phyloP scores from a whole-genome alignment of 2,329 filamentous ascomycete genomes.

The Cladosporium sp. region DNA sequence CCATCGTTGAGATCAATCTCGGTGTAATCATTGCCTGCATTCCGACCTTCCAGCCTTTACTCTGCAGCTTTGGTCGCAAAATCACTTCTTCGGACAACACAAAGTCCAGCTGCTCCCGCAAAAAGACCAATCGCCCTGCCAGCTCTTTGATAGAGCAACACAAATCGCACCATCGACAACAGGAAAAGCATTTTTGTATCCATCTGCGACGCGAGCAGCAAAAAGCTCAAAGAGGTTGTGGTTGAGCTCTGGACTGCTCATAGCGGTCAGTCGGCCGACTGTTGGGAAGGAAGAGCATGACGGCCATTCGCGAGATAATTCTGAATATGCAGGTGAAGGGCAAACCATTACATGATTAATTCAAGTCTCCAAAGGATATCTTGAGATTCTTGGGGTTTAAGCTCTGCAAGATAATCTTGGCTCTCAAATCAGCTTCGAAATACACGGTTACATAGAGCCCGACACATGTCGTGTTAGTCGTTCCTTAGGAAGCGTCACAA shows the following conservation, averaged over 20 bases:
- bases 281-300: not conserved
- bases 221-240: not conserved
- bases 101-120: not conserved
- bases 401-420: too few relatives aligned
- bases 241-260: not conserved
- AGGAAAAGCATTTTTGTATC: not conserved
- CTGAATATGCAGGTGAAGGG: not conserved
- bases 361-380: too few relatives aligned
- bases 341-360: too few relatives aligned
- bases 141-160: not conserved
- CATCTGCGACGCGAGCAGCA: not conserved
- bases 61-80: not conserved
- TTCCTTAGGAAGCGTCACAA: too few relatives aligned
- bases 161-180: not conserved
- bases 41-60: slow-evolving; percentile 42
- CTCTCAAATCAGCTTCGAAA: too few relatives aligned
- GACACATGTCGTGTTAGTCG: too few relatives aligned
- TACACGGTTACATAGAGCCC: not conserved
- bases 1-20: slow-evolving; percentile 43
- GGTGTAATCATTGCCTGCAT: slow-evolving; percentile 39
- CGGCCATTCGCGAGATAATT: not conserved
- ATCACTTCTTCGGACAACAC: not conserved
- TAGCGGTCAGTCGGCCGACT: not conserved
- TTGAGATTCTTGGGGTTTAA: too few relatives aligned
- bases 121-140: not conserved